Evolutionary conservation across 106 monocot genomes (phyloP).

Genomic region (Apostasia ramifera): DNA sequence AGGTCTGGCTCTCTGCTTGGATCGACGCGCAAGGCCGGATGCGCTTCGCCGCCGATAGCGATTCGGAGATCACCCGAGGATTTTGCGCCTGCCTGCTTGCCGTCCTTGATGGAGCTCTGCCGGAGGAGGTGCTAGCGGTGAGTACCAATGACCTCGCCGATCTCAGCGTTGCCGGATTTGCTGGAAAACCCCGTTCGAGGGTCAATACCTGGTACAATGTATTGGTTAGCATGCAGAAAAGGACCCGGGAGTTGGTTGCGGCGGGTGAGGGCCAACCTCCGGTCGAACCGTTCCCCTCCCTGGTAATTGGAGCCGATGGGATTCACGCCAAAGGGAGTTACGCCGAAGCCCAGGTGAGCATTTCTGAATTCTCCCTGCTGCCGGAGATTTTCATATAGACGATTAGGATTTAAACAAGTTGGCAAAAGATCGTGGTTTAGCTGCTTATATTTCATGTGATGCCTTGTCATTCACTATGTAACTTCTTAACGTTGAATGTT

Average conservation of each 20-base stretch:
- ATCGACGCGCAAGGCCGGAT: conserved; percentile 40
- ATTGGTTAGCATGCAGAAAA: conserved; percentile 89
- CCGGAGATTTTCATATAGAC: too few relatives aligned
- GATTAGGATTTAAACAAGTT: too few relatives aligned
- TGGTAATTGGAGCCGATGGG: conserved; percentile 52
- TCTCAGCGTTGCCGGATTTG: conserved; percentile 45
- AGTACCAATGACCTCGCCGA: conserved; percentile 57
- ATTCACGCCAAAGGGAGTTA: conserved; percentile 75
- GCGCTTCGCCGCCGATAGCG: conserved; percentile 75
- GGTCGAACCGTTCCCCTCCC: conserved; percentile 68
- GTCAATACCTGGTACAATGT: conserved; percentile 94
- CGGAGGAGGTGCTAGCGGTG: conserved; percentile 76
- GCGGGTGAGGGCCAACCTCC: conserved; percentile 38
- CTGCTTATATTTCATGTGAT: too few relatives aligned
- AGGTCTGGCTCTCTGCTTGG: conserved; percentile 58
- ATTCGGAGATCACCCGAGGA: conserved; percentile 89
- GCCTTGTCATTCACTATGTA: too few relatives aligned
- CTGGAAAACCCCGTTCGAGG: conserved; percentile 48
- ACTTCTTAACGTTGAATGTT: too few relatives aligned
- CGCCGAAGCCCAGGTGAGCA: conserved; percentile 96
- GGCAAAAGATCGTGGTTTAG: too few relatives aligned
- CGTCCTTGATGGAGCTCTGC: conserved; percentile 61
- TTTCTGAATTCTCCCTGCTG: not conserved
- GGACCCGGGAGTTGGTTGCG: conserved; percentile 55
- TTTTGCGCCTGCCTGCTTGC: conserved; percentile 76